Evolutionary conservation across 257 asterid genomes (phyloP).

Genomic region (Nicotiana benthamiana): DNA sequence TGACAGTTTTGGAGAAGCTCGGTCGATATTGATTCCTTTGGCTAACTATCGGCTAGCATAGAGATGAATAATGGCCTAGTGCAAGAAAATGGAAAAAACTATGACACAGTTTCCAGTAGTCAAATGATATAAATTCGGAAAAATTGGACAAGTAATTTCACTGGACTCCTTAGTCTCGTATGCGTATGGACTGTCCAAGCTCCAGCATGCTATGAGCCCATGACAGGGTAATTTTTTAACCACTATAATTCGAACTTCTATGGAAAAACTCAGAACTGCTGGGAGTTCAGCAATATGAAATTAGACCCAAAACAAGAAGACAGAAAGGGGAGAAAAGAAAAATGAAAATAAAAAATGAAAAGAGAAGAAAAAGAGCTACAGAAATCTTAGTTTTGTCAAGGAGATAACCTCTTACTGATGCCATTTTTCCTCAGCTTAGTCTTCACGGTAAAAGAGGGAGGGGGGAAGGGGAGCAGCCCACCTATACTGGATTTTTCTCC

Average conservation of each 20-base stretch:
- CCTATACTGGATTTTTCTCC: too few species aligned
- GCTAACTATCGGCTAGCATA: background rate
- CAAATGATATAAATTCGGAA: background rate
- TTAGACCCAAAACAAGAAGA: background rate
- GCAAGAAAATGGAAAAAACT: background rate
- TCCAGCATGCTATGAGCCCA: background rate
- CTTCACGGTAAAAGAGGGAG: background rate
- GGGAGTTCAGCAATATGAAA: background rate
- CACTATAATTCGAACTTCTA: background rate
- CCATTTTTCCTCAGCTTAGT: background rate
- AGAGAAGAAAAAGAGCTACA: background rate
- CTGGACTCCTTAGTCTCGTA: background rate
- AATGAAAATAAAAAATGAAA: background rate
- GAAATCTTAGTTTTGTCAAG: background rate
- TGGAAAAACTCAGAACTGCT: background rate
- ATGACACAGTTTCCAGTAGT: background rate
- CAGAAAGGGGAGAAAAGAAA: background rate
- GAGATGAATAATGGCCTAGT: background rate
- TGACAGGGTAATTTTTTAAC: background rate
- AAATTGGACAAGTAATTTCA: background rate
- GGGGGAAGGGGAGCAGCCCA: background rate
- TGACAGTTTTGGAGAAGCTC: background rate
- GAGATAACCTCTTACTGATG: background rate
- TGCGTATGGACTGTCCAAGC: background rate
- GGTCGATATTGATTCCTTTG: background rate